Conservation (phyloP, 2,329 filamentous ascomycete species). For the Septoria petroselini region DNA sequence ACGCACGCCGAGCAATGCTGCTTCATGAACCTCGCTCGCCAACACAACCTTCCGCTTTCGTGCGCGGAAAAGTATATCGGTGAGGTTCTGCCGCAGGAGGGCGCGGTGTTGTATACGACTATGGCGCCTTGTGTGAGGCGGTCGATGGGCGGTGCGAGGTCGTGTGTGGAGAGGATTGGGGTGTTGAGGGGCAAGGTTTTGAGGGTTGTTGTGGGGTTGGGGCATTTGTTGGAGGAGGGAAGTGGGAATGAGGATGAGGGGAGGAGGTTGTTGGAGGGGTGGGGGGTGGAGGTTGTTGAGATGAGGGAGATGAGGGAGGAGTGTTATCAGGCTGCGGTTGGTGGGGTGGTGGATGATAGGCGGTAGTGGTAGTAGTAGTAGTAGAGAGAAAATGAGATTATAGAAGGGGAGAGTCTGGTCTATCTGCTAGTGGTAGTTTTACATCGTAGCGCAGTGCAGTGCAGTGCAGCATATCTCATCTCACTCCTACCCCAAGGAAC, state of each 20-base stretch:
- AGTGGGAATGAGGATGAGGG: neutral
- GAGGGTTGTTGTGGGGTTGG: constrained; percentile 1
- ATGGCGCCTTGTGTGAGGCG: constrained; percentile 5
- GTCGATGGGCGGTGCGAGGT: neutral
- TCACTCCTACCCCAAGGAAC: no score
- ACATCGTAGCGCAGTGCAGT: no score
- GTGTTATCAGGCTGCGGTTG: neutral
- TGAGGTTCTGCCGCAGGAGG: neutral
- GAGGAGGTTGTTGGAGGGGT: neutral
- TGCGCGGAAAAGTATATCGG: constrained; percentile 3
- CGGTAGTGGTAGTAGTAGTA: no score
- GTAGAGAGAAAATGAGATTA: no score
- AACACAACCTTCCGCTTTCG: neutral
- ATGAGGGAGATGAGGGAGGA: neutral
- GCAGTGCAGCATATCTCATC: no score
- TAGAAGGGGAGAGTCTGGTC: no score
- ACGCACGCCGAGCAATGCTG: constrained; percentile 14
- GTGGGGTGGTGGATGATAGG: no score
- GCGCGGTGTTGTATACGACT: constrained; percentile 7
- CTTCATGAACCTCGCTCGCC: constrained; percentile 9
- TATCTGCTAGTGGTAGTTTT: no score
- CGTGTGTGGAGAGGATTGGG: constrained; percentile 3
- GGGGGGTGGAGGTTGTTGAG: neutral
- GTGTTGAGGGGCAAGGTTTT: neutral
- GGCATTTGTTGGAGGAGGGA: neutral